Evolutionary conservation across 345 rosid genomes (phyloP).

Genomic region (Eucalyptus melliodora): DNA sequence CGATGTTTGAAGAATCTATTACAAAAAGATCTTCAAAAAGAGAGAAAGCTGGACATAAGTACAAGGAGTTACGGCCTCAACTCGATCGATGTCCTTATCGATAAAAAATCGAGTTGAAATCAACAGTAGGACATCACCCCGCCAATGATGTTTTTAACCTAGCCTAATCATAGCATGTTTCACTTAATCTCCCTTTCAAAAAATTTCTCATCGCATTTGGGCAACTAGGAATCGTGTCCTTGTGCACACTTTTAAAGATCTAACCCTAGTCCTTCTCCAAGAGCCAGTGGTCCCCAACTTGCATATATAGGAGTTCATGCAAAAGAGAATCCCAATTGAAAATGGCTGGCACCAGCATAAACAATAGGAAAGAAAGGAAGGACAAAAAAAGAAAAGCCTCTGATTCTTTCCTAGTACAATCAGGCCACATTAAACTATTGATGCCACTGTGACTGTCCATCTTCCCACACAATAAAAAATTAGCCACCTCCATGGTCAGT

Average conservation of each 20-base stretch:
- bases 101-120: not conserved
- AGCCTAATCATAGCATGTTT: not conserved
- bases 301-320: not conserved
- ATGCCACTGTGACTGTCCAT: not conserved
- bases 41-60: not conserved
- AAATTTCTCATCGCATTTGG: not conserved
- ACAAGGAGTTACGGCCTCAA: not conserved
- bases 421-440: not conserved
- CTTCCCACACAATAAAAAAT: not conserved
- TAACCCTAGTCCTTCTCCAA: not conserved
- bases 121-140: not conserved
- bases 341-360: not conserved
- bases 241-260: not conserved
- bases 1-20: not conserved
- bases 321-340: not conserved
- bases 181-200: not conserved
- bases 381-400: not conserved
- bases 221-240: not conserved
- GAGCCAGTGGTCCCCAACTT: not conserved
- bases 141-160: not conserved
- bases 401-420: not conserved
- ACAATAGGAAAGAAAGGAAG: not conserved
- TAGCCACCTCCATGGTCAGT: not conserved
- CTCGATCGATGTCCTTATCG: not conserved
- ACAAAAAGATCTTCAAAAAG: not conserved